Percentiles rank a stretch among this genome's conserved stretches.
Evolutionary conservation across 306 rosid genomes (phyloP).

Genomic region (Malus sieversii): DNA sequence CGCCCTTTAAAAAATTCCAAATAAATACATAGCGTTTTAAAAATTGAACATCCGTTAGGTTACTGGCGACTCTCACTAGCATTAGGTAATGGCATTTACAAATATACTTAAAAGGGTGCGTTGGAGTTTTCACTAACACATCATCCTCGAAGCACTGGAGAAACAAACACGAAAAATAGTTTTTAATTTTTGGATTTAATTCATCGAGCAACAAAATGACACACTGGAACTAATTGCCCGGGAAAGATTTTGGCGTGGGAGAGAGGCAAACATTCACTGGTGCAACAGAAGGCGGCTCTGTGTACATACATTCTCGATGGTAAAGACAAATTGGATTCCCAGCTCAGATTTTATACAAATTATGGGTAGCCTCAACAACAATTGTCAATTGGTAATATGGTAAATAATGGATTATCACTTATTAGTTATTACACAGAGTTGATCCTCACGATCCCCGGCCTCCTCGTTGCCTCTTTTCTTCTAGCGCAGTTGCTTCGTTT

Average conservation of each 20-base stretch:
- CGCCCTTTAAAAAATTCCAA: no score
- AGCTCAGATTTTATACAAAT: conserved; percentile 79
- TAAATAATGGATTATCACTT: conserved; percentile 4
- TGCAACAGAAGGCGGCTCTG: conserved; percentile 1
- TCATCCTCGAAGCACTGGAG: background rate
- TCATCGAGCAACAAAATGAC: background rate
- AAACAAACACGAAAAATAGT: background rate
- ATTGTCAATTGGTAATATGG: conserved; percentile 1
- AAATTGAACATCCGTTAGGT: no score
- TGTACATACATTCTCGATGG: conserved; percentile 28
- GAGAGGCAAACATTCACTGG: conserved; percentile 1
- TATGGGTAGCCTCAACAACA: conserved; percentile 47
- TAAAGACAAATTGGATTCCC: conserved; percentile 38
- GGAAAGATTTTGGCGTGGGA: background rate
- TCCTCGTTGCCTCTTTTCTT: conserved; percentile 87
- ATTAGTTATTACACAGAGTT: conserved; percentile 1
- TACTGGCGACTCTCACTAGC: no score
- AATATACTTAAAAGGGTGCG: no score
- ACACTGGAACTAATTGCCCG: background rate
- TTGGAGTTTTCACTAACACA: no score
- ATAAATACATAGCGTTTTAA: no score
- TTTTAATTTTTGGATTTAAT: no score
- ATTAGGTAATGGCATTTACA: no score
- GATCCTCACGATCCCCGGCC: conserved; percentile 48
- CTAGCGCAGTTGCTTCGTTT: conserved; percentile 80